phyloP scores from a whole-genome alignment of 2,329 filamentous ascomycete genomes.

The Ploettnerulaceae sp. region DNA sequence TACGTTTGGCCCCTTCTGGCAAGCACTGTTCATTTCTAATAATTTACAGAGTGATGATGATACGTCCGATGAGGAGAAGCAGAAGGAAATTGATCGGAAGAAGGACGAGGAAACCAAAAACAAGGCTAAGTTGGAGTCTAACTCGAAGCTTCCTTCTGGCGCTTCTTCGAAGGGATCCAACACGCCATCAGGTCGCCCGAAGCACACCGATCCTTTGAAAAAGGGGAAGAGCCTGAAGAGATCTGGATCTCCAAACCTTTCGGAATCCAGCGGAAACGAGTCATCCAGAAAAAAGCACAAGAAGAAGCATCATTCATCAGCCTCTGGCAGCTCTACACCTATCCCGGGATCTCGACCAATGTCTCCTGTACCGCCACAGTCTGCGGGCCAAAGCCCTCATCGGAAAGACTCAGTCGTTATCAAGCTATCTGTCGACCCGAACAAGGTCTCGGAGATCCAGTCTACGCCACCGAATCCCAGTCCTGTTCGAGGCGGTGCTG shows the following conservation, averaged over 20 bases:
- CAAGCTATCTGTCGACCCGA: slow-evolving; percentile 29
- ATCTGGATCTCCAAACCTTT: slow-evolving; percentile 78
- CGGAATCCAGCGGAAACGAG: slow-evolving; percentile 85
- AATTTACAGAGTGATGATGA: slow-evolving; percentile 45
- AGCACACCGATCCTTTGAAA: slow-evolving; percentile 47
- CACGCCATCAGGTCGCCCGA: slow-evolving; percentile 56
- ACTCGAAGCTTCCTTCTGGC: slow-evolving; percentile 40
- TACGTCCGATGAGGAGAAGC: slow-evolving; percentile 47
- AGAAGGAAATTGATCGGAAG: slow-evolving; percentile 59
- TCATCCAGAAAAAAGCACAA: slow-evolving; percentile 75
- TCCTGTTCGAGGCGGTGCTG: slow-evolving; percentile 46
- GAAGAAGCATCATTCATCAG: slow-evolving; percentile 54
- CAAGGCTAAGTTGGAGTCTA: slow-evolving; percentile 43
- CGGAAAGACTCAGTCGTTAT: slow-evolving; percentile 30
- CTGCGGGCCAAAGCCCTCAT: slow-evolving; percentile 20
- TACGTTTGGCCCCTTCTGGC: slow-evolving; percentile 30
- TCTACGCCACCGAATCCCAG: slow-evolving; percentile 29
- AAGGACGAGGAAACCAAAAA: slow-evolving; percentile 55
- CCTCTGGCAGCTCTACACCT: slow-evolving; percentile 53
- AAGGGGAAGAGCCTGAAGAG: slow-evolving; percentile 63
- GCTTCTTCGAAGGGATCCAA: slow-evolving; percentile 65
- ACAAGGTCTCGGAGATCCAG: slow-evolving; percentile 30
- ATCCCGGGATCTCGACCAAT: slow-evolving; percentile 38
- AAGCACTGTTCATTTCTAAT: slow-evolving; percentile 26
- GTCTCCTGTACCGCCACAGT: slow-evolving; percentile 26